Conservation (phyloP, 2,329 filamentous ascomycete species). For the Neodidymelliopsis sp. region DNA sequence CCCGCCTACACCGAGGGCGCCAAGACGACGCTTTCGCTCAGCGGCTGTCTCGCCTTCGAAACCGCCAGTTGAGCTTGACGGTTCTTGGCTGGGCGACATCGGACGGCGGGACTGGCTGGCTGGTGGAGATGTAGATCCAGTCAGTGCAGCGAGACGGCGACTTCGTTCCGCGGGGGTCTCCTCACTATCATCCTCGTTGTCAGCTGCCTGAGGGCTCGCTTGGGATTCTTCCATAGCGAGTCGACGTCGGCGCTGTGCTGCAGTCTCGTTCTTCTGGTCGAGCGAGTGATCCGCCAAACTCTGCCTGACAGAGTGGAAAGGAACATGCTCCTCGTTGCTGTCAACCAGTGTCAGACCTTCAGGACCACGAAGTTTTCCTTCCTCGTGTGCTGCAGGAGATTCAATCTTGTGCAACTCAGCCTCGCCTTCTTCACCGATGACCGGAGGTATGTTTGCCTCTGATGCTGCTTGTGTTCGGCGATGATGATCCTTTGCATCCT, state of each 20-base stretch:
- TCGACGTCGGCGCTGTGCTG: slow-evolving; percentile 55
- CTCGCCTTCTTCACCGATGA: slow-evolving; percentile 44
- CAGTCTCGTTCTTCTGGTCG: slow-evolving; percentile 41
- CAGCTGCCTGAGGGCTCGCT: background rate
- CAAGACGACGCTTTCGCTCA: slow-evolving; percentile 75
- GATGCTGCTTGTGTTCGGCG: slow-evolving; percentile 42
- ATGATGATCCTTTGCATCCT: slow-evolving; percentile 50
- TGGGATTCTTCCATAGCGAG: slow-evolving; percentile 36
- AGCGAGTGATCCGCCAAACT: slow-evolving; percentile 39
- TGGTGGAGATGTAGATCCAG: slow-evolving; percentile 23
- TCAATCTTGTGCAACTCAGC: slow-evolving; percentile 44
- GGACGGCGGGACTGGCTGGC: slow-evolving; percentile 21
- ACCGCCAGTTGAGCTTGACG: slow-evolving; percentile 41
- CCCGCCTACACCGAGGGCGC: slow-evolving; percentile 68
- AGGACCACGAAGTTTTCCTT: slow-evolving; percentile 39
- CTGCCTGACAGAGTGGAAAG: slow-evolving; percentile 56
- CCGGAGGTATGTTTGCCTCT: slow-evolving; percentile 38
- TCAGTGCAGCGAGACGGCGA: slow-evolving; percentile 27
- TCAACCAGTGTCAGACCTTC: slow-evolving; percentile 55
- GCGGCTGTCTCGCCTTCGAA: slow-evolving; percentile 72
- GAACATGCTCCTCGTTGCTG: slow-evolving; percentile 55
- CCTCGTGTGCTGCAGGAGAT: slow-evolving; percentile 33
- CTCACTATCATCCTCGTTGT: slow-evolving; percentile 29
- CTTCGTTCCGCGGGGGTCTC: slow-evolving; percentile 29
- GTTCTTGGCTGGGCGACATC: slow-evolving; percentile 18